Conservation (phyloP, 148 eudicot genomes). For the Chenopodium suecicum region DNA sequence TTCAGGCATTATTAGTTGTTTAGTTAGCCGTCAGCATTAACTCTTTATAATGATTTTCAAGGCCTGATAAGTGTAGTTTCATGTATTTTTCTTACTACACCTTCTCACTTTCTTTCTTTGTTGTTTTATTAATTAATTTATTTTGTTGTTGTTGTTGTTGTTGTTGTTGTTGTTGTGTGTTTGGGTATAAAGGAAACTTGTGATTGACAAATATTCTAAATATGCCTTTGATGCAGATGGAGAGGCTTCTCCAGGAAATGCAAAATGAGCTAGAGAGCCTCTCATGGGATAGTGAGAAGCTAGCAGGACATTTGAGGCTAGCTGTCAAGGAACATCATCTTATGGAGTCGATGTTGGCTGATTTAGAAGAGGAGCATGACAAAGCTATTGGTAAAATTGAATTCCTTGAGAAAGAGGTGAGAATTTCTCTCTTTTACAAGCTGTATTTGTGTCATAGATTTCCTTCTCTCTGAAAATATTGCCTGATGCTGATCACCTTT, state of each 20-base stretch:
- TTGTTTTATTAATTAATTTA: background rate
- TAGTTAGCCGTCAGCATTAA: background rate
- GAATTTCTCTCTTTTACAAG: constrained; percentile 6
- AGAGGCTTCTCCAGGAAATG: constrained; percentile 55
- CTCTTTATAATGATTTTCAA: background rate
- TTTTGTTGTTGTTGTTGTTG: too few relatives aligned
- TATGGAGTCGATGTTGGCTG: constrained; percentile 59
- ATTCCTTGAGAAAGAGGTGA: constrained; percentile 64
- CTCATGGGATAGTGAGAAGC: constrained; percentile 52
- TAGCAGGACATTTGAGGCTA: constrained; percentile 41
- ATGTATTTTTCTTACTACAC: background rate
- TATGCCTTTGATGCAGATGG: constrained; percentile 46
- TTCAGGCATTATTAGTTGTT: background rate
- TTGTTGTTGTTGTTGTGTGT: too few relatives aligned
- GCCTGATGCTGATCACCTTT: background rate
- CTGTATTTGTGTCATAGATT: background rate
- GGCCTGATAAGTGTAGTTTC: background rate
- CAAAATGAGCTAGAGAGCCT: constrained; percentile 54
- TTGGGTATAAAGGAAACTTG: background rate
- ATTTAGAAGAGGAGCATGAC: constrained; percentile 82
- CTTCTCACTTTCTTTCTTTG: background rate
- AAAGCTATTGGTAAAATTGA: constrained; percentile 67
- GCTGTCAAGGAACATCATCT: constrained; percentile 51
- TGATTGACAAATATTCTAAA: background rate
- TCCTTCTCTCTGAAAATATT: background rate